Conservation (phyloP, 208 protist species). For the Trypanosoma cruzi region DNA sequence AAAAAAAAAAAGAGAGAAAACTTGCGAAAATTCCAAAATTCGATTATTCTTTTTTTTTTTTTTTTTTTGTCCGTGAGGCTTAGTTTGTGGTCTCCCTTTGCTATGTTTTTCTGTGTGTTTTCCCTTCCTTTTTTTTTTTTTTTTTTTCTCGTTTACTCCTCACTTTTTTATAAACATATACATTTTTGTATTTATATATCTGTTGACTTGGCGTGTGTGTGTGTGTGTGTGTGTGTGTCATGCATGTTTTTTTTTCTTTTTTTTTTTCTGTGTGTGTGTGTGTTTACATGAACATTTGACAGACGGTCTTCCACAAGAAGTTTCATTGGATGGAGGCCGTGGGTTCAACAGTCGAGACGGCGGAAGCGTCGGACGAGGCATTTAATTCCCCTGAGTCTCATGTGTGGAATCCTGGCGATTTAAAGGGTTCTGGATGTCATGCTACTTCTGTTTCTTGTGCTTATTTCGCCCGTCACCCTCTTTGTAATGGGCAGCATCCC, state of each 20-base stretch:
- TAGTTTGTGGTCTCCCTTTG: not conserved
- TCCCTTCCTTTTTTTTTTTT: too few relatives aligned
- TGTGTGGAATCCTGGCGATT: not conserved
- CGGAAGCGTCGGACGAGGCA: not conserved
- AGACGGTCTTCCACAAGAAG: not conserved
- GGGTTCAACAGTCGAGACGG: not conserved
- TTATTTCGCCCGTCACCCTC: not conserved
- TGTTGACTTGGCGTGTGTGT: not conserved
- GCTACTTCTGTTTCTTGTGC: not conserved
- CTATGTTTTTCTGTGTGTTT: not conserved
- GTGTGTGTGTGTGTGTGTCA: not conserved
- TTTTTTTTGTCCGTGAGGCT: too few relatives aligned
- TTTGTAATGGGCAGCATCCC: not conserved
- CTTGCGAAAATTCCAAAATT: too few relatives aligned
- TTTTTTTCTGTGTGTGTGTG: not conserved
- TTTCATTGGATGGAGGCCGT: not conserved
- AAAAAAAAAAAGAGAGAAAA: too few relatives aligned
- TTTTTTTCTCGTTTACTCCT: not conserved
- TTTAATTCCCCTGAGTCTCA: not conserved
- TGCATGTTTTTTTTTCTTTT: not conserved
- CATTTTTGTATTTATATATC: not conserved
- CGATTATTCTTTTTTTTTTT: too few relatives aligned
- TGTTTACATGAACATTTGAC: too few relatives aligned
- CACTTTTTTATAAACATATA: not conserved
- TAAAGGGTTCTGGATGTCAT: not conserved